Conservation (phyloP, 2,329 filamentous ascomycete genomes). For the Venturia pyrina region DNA sequence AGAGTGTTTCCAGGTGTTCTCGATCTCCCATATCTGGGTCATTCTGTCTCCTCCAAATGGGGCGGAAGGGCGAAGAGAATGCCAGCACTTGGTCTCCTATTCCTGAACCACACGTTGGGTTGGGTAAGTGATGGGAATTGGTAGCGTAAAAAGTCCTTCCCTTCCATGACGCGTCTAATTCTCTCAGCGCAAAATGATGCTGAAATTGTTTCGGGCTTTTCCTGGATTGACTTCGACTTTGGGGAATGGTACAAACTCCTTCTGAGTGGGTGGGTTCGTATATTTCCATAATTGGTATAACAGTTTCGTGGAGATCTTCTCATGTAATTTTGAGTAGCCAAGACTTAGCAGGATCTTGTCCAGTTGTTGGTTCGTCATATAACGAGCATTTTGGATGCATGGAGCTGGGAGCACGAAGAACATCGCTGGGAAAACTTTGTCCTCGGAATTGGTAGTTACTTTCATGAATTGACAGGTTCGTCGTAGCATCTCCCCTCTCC, state of each 20-base stretch:
- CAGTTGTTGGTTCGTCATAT: constrained; percentile 64
- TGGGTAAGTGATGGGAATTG: too few species aligned
- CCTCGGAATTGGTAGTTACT: constrained; percentile 12
- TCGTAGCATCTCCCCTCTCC: constrained; percentile 75
- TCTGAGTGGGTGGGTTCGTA: not conserved
- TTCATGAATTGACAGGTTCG: constrained; percentile 63
- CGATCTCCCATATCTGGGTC: too few species aligned
- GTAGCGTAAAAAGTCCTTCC: too few species aligned
- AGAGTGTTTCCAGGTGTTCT: too few species aligned
- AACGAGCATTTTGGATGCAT: constrained; percentile 83
- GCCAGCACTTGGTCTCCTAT: not conserved
- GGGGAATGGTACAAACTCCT: not conserved
- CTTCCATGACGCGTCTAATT: not conserved
- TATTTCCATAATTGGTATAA: constrained; percentile 81
- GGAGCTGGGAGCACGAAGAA: constrained; percentile 86
- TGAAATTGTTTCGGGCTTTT: constrained; percentile 13
- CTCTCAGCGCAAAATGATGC: constrained; percentile 9
- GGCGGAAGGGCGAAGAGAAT: not conserved
- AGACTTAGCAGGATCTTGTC: constrained; percentile 64
- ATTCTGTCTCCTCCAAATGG: too few species aligned
- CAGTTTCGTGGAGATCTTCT: constrained; percentile 72
- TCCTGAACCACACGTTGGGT: not conserved
- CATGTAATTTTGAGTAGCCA: constrained; percentile 56
- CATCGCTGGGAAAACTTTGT: constrained; percentile 50
- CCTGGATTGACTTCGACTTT: constrained; percentile 14